A percentile compares a stretch with the other conserved stretches of the same genome.
Evolutionary conservation across 1,284 basidiomycete genomes (phyloP).

Genomic region (Ustilago trichophora): DNA sequence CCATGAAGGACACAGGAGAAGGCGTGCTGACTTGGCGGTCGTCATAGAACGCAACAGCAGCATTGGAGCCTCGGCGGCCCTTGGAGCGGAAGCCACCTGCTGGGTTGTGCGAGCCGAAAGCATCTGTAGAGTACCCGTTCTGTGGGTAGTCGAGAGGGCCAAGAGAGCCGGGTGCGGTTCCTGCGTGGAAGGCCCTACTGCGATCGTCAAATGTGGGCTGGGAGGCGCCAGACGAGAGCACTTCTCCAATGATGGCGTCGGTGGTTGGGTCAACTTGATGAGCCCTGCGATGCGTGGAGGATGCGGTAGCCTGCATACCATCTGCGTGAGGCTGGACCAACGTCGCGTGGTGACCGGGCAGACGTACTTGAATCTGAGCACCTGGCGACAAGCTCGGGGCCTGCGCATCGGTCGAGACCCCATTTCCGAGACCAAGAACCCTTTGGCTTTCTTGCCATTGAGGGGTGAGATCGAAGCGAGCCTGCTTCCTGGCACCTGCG

Average conservation of each 20-base stretch:
- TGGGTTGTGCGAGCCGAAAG: conserved; percentile 16
- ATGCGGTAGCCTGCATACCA: conserved; percentile 8
- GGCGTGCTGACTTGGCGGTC: conserved; percentile 41
- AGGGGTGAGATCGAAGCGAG: conserved; percentile 44
- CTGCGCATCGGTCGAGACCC: background rate
- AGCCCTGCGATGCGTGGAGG: conserved; percentile 2
- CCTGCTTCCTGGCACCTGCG: conserved; percentile 25
- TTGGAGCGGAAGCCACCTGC: conserved; percentile 23
- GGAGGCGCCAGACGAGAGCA: conserved; percentile 26
- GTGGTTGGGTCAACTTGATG: conserved; percentile 27
- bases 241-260: conserved; percentile 45
- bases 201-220: conserved; percentile 27
- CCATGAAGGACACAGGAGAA: conserved; percentile 61
- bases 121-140: conserved; percentile 27
- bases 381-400: conserved; percentile 9
- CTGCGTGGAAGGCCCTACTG: conserved; percentile 23
- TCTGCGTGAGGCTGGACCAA: conserved; percentile 27
- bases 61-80: conserved; percentile 37
- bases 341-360: conserved; percentile 36
- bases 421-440: conserved; percentile 1
- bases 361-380: conserved; percentile 35
- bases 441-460: conserved; percentile 26
- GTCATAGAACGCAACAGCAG: conserved; percentile 49
- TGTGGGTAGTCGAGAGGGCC: conserved; percentile 42
- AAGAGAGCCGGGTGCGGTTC: conserved; percentile 24